Base-by-base conservation (phyloP, 371 early-diverging fungal species). In the Parasitella parasitica region DNA sequence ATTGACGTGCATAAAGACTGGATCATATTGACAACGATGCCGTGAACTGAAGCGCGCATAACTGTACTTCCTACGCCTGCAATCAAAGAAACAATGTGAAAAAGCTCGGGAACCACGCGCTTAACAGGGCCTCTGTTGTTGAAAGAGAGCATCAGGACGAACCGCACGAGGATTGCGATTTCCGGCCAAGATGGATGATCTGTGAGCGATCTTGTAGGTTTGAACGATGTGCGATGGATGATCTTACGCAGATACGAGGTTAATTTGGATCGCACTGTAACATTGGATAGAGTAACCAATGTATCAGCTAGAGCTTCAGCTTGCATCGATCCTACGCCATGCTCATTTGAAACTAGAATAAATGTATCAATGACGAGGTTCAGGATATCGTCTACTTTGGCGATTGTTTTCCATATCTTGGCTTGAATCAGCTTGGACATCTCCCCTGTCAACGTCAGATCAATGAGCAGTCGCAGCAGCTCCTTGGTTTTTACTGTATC, bases 111-210 rank as follows among this genome's bases (percentile, higher is more conserved):
- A 13, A 94, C 77, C 64, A 85, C 89, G 2, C 88, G 86, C 61
- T 89, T 70, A 0, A 76, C 66, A 4, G 76, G 81, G 20, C 86
- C 77, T 20, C 83, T 77, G 66, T 93, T 90, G 59, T 93, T 88
- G 77, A 96, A 97, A 6, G 93, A 90, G 22, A 93, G 76, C 82
- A 94, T 93, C 59, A 95, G 73, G 37, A 91, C 79, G 72, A 94
- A 91, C n/a, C 96, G 87, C 37, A 91, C 70, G 51, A 95, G 75
- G 12, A 92, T 91, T 0, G 90, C 87, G 52, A 97, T 91, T 65
- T 94, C 91, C 15, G 83, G 77, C 95, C 95, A 96, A 20, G 88
- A 81, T 18, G 86, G 76, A 60, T 94, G 95, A 16, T 93, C 87
- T 2, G 89, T 82, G 26, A 96, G 71, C 26, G 81, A 78, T 3